Percentiles rank a stretch among this genome's conserved stretches.
phyloP scores from a whole-genome alignment of 2,329 filamentous ascomycete genomes.

The Grosmannia huntii region DNA sequence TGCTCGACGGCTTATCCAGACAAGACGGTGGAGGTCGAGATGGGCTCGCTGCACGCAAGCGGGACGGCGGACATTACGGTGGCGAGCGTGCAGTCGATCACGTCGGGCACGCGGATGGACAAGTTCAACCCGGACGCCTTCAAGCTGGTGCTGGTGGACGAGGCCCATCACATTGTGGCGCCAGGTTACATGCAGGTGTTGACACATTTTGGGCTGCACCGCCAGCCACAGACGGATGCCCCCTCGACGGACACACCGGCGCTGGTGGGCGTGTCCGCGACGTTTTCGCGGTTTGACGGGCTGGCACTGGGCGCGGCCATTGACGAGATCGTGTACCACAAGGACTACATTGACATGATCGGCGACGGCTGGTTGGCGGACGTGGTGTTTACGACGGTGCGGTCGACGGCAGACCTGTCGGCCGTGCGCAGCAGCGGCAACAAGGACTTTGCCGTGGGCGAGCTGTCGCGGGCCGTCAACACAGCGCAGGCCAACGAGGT shows the following conservation, averaged over 20 bases:
- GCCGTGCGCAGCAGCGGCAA: conserved; percentile 48
- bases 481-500: conserved; percentile 70
- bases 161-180: conserved; percentile 93
- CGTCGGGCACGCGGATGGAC: conserved; percentile 58
- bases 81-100: conserved; percentile 78
- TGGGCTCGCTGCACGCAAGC: conserved; percentile 65
- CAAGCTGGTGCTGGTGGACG: conserved; percentile 88
- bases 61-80: conserved; percentile 85
- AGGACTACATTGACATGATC: conserved; percentile 56
- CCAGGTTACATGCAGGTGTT: conserved; percentile 63
- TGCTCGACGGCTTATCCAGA: conserved; percentile 69
- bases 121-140: conserved; percentile 73
- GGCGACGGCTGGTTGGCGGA: conserved; percentile 83
- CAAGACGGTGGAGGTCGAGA: conserved; percentile 79
- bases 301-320: conserved; percentile 71
- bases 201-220: conserved; percentile 59
- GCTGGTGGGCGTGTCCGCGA: conserved; percentile 77
- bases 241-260: conserved; percentile 10
- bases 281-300: conserved; percentile 67
- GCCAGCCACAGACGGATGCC: conserved; percentile 15
- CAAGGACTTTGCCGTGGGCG: conserved; percentile 68
- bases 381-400: conserved; percentile 88
- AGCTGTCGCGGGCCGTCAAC: conserved; percentile 76
- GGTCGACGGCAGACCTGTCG: conserved; percentile 68
- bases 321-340: conserved; percentile 93